phyloP scores from a whole-genome alignment of 768 basidiomycete genomes.

The Pleurotus platypus region DNA sequence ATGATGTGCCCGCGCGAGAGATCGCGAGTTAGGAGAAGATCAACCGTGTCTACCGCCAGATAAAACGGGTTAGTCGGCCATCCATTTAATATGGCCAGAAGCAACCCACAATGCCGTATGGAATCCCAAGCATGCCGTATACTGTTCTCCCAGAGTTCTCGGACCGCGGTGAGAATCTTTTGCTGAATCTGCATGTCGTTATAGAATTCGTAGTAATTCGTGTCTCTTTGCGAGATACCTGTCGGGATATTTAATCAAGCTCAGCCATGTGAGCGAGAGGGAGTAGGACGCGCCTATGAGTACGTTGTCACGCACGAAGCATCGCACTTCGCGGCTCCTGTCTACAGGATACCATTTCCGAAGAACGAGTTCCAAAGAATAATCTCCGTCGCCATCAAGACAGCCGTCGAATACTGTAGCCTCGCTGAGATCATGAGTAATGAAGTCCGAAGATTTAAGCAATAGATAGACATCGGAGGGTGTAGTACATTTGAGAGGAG shows the following conservation, averaged over 20 bases:
- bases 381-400: conserved; percentile 20
- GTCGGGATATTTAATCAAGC: neutral
- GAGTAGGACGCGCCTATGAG: conserved; percentile 61
- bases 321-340: conserved; percentile 79
- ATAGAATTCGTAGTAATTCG: conserved; percentile 85
- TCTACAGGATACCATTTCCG: conserved; percentile 90
- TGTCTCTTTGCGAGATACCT: conserved; percentile 88
- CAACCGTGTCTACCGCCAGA: conserved; percentile 64
- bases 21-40: conserved; percentile 83
- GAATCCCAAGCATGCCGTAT: conserved; percentile 59
- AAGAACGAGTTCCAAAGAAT: conserved; percentile 80
- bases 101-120: conserved; percentile 60
- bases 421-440: conserved; percentile 69
- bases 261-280: neutral
- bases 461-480: conserved; percentile 90
- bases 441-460: conserved; percentile 90
- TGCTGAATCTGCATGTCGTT: conserved; percentile 54
- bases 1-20: conserved; percentile 73
- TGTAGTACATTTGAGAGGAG: conserved; percentile 82
- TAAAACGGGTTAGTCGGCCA: conserved; percentile 3
- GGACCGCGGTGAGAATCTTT: conserved; percentile 50
- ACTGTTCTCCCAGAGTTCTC: conserved; percentile 63
- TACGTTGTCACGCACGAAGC: conserved; percentile 75
- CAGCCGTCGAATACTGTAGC: conserved; percentile 70
- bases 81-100: neutral